Base-by-base conservation (phyloP, 1,284 basidiomycete species). In the Cutaneotrichosporon daszewskae region DNA sequence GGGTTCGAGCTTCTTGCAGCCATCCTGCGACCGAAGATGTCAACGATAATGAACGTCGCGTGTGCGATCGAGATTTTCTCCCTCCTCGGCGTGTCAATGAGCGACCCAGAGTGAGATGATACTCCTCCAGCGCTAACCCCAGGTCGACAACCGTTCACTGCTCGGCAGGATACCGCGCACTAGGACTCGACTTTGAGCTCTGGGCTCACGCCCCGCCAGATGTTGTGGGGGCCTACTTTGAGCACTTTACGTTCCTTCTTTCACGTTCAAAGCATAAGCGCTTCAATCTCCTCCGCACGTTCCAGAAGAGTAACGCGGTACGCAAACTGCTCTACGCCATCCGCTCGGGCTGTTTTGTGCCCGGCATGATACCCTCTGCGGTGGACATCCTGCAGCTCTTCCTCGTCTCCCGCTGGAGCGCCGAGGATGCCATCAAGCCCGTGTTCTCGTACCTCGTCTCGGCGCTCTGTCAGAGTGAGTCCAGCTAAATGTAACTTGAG, bases 111-210 rank as follows among this genome's bases (percentile, higher is more conserved):
- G 85, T 88, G 60, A 49, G 82, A 69, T 11, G 20, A 26, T 11
- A 18, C 16, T 33, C 14, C 16, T 19, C 4, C 24, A 16, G 4
- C 8, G 26, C 52, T 50, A 28, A 53, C 43, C n/a, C 16, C 55
- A 90, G 86, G 19, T 76, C 79, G 45, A 90, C 90, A 1, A 85
- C 83, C 0, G 77, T 96, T 22, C 78, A 82, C 39, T 95, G 95
- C 55, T 76, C 82, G 2, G 76, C 85, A 1, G 87, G 87, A 3
- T 95, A 94, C 61, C 79, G 80, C 34, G 78, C 84, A 2, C 77
- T 96, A 32, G 85, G 87, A 0, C 79, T 96, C 3, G 88, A 95
- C 60, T 87, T 95, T 55, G 83, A 89, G 47, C 79, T 96, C 6
- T 97, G 92, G 92, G 79, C 86, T 0, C 77, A 72, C 20, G 82